Percentiles rank a stretch among this genome's conserved stretches.
phyloP scores from a whole-genome alignment of 257 asterid genomes.

The Fraxinus pennsylvanica region DNA sequence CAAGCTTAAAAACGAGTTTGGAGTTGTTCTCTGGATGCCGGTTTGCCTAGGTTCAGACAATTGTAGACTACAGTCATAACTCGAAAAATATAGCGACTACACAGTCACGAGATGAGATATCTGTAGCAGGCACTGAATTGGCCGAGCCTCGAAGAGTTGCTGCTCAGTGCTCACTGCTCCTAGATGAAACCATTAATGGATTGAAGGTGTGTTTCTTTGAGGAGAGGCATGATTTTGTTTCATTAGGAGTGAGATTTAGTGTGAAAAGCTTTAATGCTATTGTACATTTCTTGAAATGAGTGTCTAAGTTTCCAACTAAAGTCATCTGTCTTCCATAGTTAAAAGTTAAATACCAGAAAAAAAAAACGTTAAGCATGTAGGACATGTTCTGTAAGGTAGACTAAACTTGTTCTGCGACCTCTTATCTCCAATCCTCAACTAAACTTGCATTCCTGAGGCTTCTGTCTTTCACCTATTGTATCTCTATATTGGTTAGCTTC shows the following conservation, averaged over 20 bases:
- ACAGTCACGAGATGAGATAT: not conserved
- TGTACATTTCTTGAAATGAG: not conserved
- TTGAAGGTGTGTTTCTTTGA: not conserved
- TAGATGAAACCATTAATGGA: not conserved
- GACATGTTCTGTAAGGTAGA: not conserved
- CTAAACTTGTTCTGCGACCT: not conserved
- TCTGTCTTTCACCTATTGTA: not conserved
- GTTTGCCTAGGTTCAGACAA: not conserved
- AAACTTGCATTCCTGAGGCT: not conserved
- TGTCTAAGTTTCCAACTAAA: not conserved
- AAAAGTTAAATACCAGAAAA: too few species aligned
- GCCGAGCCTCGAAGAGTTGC: not conserved
- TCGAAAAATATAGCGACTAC: too few species aligned
- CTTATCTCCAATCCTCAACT: not conserved
- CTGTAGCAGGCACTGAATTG: not conserved
- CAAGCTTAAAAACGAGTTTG: not conserved
- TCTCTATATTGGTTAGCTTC: too few species aligned
- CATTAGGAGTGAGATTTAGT: not conserved
- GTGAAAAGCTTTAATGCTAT: not conserved
- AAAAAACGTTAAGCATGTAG: too few species aligned
- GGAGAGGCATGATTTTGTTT: not conserved
- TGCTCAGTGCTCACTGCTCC: not conserved
- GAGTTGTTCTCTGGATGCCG: not conserved
- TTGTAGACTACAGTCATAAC: not conserved
- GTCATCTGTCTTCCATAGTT: not conserved